phyloP scores from a whole-genome alignment of 805 yeast genomes.

The Hanseniaspora taiwanica region DNA sequence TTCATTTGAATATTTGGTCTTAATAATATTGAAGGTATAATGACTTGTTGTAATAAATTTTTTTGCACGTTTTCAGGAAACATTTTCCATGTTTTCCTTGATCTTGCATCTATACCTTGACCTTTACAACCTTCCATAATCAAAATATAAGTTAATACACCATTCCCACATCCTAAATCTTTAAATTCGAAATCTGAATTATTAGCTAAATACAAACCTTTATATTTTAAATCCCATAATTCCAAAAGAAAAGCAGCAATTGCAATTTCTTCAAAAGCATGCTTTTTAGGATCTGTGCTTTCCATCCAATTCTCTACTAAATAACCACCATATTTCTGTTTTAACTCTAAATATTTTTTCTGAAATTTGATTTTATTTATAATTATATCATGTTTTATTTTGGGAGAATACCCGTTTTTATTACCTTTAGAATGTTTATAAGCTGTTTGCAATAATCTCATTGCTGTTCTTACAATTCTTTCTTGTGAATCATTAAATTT shows the following conservation, averaged over 20 bases:
- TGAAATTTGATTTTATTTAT: constrained; percentile 77
- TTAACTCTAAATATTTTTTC: constrained; percentile 63
- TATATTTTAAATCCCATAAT: constrained; percentile 43
- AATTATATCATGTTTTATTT: constrained; percentile 79
- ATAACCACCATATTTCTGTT: constrained; percentile 64
- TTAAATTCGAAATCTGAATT: constrained; percentile 48
- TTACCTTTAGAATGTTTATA: constrained; percentile 75
- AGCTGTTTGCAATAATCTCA: constrained; percentile 65
- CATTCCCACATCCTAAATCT: constrained; percentile 94
- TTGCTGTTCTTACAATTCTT: constrained; percentile 71
- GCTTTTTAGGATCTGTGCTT: constrained; percentile 87
- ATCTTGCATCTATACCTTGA: constrained; percentile 78
- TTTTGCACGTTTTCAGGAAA: constrained; percentile 55
- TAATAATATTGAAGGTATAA: constrained; percentile 63
- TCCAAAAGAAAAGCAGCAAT: constrained; percentile 90
- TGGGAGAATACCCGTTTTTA: constrained; percentile 69
- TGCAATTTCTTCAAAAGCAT: constrained; percentile 91
- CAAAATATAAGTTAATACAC: constrained; percentile 65
- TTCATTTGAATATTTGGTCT: constrained; percentile 30
- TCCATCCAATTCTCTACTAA: constrained; percentile 84
- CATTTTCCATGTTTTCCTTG: constrained; percentile 71
- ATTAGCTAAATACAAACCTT: constrained; percentile 5
- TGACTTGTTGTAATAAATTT: constrained; percentile 56
- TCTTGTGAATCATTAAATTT: constrained; percentile 28
- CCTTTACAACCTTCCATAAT: constrained; percentile 72